Evolutionary conservation across 768 basidiomycete species (phyloP), one percentile per base, ranked within the genome.

Genomic region (Flagelloscypha sp.): DNA sequence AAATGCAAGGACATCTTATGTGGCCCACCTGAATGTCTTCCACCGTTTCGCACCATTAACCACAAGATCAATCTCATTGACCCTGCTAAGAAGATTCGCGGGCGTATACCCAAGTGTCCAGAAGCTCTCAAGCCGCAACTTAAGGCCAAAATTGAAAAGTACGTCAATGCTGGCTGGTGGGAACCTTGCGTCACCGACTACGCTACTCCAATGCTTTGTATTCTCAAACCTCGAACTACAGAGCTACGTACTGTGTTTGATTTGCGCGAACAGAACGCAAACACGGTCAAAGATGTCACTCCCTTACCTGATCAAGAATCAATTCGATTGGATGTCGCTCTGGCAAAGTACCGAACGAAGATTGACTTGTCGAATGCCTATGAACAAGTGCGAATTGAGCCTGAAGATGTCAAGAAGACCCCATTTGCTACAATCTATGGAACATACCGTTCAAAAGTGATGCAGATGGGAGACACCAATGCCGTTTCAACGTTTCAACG

Each of bases 321-420:
- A 3, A 27, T 27, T 13, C 31, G 40, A 1, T 36, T 38, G 13
- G 47, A 50, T 18, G 52, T 57, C 1, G 53, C 52, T 0, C 13
- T 43, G 3, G 46, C 37, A 1, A 35, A 27, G 11, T 42, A 41
- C 23, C 36, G 52, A 1, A 50, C 58, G 1, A 47, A 44, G 36
- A 49, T 56, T 4, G 64, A 72, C 40, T 41, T 56, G 11, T 54
- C 57, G 20, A 52, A 59, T 34, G 62, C 65, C 0, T 72, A 65
- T 46, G 61, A 71, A 38, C 68, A 71, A 32, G 59, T 62, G 0
- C 18, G 50, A 1, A 52, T 63, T 3, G 35, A 47, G 8, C 51
- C 52, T 10, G 45, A 51, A 13, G 48, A 59, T 36, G 54, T 58
- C 1, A 22, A 36, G 2, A 33, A 42, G 0, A n/a, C n/a, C n/a